Percentiles rank a stretch among this genome's conserved stretches.
Conservation (phyloP, 2,329 filamentous ascomycete genomes). For the Ophiostoma sp. region DNA sequence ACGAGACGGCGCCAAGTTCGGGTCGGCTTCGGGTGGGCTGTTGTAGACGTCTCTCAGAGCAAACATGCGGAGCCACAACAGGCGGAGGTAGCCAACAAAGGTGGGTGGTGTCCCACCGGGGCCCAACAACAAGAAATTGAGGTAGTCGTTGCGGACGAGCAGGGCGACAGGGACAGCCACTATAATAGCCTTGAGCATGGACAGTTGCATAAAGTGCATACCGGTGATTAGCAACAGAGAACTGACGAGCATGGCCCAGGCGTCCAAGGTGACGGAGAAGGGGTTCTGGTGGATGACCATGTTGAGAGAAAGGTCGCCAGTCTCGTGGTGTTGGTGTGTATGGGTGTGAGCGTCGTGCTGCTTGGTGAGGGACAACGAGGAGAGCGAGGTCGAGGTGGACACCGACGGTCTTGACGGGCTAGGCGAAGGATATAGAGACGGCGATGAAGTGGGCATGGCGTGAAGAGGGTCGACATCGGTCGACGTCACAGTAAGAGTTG, state of each 20-base stretch:
- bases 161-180: slow-evolving; percentile 50
- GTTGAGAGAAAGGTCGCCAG: slow-evolving; percentile 38
- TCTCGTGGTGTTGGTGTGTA: not conserved
- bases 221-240: slow-evolving; percentile 50
- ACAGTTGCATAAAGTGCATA: slow-evolving; percentile 53
- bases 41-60: slow-evolving; percentile 68
- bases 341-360: not conserved
- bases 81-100: slow-evolving; percentile 68
- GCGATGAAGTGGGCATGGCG: slow-evolving; percentile 8
- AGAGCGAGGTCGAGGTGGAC: not conserved
- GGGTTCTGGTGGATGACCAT: slow-evolving; percentile 52
- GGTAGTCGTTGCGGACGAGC: slow-evolving; percentile 69
- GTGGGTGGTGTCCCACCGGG: slow-evolving; percentile 79
- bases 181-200: slow-evolving; percentile 52
- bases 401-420: not conserved
- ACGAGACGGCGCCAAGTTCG: slow-evolving; percentile 50
- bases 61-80: slow-evolving; percentile 74
- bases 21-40: slow-evolving; percentile 54
- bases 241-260: slow-evolving; percentile 48
- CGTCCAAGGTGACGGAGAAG: slow-evolving; percentile 55
- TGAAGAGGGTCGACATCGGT: slow-evolving; percentile 5
- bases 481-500: slow-evolving; percentile 26
- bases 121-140: slow-evolving; percentile 72
- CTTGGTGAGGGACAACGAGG: not conserved
- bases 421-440: slow-evolving; percentile 12